Conservation (phyloP, 129 eudicot species). For the Helianthus annuus region DNA sequence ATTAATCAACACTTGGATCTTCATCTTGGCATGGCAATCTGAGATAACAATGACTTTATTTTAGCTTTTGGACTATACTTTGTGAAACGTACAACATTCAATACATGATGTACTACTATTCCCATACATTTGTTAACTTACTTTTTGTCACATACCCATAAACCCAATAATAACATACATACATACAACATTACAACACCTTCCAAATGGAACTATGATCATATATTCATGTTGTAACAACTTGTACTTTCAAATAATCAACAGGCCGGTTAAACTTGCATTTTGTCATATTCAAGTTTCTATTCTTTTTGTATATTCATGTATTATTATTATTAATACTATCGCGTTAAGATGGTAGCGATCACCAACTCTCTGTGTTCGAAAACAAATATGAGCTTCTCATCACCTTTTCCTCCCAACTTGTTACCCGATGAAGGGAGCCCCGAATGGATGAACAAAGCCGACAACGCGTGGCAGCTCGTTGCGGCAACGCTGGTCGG, state of each 20-base stretch:
- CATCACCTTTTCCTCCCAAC: conserved; percentile 47
- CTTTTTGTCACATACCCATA: conserved; percentile 23
- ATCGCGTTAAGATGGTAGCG: neutral
- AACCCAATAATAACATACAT: conserved; percentile 10
- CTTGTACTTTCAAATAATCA: conserved; percentile 22
- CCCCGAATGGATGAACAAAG: conserved; percentile 77
- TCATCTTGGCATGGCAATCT: neutral
- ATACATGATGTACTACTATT: neutral
- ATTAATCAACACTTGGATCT: neutral
- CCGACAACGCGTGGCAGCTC: conserved; percentile 73
- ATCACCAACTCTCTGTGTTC: neutral
- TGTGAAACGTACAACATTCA: neutral
- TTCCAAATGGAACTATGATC: conserved; percentile 21
- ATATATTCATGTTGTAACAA: conserved; percentile 1
- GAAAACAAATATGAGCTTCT: conserved; percentile 29
- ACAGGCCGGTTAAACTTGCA: conserved; percentile 29
- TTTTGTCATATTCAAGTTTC: conserved; percentile 21
- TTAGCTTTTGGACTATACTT: neutral
- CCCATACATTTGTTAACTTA: conserved; percentile 12
- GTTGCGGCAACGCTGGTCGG: conserved; percentile 67
- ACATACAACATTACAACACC: neutral
- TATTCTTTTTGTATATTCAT: neutral
- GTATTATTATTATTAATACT: neutral
- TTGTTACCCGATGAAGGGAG: conserved; percentile 45
- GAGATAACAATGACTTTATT: conserved; percentile 6